These are phyloP conservation scores for Paracorniculantispora psalliotae DNA, from an alignment of 2,329 filamentous ascomycete species.

Conservation along the genomic window DNA sequence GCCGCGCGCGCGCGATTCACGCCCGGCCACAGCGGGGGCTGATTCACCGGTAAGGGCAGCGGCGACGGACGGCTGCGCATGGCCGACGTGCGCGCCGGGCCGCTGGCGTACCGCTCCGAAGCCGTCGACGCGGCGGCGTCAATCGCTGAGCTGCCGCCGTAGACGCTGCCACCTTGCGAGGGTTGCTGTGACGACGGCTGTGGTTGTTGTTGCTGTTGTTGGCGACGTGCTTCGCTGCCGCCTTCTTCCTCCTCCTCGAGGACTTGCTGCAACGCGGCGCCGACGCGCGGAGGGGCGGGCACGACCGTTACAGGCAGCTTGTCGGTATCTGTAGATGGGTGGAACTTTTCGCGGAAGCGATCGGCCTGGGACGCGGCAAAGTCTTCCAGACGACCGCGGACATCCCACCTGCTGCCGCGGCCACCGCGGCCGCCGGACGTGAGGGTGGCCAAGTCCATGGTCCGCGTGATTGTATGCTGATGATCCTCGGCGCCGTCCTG, in stretches of 20 bases:
- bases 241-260: conserved; percentile 46
- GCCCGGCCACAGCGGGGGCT: conserved; percentile 41
- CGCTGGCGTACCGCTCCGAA: background rate
- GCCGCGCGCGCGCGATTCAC: conserved; percentile 28
- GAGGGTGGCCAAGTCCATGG: background rate
- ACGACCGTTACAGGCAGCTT: conserved; percentile 56
- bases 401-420: conserved; percentile 43
- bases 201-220: too few species aligned
- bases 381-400: conserved; percentile 53
- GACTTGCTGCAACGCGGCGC: conserved; percentile 51
- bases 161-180: background rate
- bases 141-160: conserved; percentile 9
- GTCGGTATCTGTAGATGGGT: conserved; percentile 49
- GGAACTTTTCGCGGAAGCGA: conserved; percentile 51
- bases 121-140: background rate
- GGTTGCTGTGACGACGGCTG: background rate
- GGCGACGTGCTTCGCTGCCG: background rate
- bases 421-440: background rate
- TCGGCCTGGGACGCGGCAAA: conserved; percentile 59
- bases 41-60: conserved; percentile 23
- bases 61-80: conserved; percentile 16
- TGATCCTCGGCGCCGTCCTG: background rate
- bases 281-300: conserved; percentile 55
- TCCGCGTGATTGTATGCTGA: background rate
- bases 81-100: conserved; percentile 18